Conservation (phyloP, 805 yeast species). For the Isabelozyma rhagii region DNA sequence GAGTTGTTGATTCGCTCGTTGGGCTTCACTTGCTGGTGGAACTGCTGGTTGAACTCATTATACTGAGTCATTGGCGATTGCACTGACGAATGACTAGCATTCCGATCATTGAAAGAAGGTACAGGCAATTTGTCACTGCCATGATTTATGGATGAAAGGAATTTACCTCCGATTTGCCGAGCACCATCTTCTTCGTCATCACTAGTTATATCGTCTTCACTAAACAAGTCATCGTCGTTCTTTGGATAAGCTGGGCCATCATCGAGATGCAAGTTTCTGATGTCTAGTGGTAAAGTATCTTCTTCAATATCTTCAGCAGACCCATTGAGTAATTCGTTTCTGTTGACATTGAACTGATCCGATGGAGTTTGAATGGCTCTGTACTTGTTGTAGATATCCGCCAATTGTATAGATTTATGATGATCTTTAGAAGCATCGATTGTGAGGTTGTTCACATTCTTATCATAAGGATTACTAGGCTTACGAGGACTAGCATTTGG, state of each 20-base stretch:
- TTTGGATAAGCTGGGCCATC: constrained; percentile 30
- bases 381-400: constrained; percentile 43
- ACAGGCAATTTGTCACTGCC: constrained; percentile 14
- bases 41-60: constrained; percentile 38
- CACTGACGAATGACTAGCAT: constrained; percentile 35
- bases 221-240: constrained; percentile 34
- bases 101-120: constrained; percentile 24
- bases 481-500: background rate
- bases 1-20: constrained; percentile 3
- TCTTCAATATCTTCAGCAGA: constrained; percentile 32
- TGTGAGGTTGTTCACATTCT: background rate
- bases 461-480: background rate
- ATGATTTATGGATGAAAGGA: constrained; percentile 3
- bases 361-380: constrained; percentile 37
- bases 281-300: constrained; percentile 28
- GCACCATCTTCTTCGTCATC: constrained; percentile 18
- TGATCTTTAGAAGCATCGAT: constrained; percentile 8
- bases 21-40: constrained; percentile 21
- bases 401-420: constrained; percentile 37
- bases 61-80: constrained; percentile 44
- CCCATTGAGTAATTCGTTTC: constrained; percentile 36
- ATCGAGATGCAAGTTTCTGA: constrained; percentile 24
- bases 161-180: constrained; percentile 14
- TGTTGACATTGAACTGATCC: constrained; percentile 32
- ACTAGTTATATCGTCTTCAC: constrained; percentile 25